These are phyloP conservation scores for Yarrowia bubula DNA, from an alignment of 805 yeast species.

Conservation along the genomic window DNA sequence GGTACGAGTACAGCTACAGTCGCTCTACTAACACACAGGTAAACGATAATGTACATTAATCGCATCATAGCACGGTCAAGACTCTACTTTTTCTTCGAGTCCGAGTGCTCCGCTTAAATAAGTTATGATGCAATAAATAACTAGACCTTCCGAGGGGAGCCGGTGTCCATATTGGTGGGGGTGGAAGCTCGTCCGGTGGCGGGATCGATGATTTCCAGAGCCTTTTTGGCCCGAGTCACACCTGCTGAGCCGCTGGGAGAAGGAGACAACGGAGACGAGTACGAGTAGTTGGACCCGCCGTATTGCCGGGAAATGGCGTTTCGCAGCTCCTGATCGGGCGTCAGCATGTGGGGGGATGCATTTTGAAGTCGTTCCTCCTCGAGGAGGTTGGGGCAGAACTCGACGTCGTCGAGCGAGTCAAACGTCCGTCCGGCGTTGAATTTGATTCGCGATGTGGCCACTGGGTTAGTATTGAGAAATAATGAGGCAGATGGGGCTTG, in stretches of 20 bases:
- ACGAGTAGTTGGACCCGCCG: constrained; percentile 15
- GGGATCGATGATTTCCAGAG: constrained; percentile 53
- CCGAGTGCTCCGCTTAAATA: constrained; percentile 18
- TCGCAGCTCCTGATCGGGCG: constrained; percentile 20
- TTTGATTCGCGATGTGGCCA: constrained; percentile 25
- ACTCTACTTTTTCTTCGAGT: no score
- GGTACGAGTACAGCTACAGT: background rate
- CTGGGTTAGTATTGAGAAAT: background rate
- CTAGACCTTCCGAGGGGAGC: constrained; percentile 27
- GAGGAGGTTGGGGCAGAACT: constrained; percentile 52
- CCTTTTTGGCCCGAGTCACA: constrained; percentile 20
- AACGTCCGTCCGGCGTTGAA: constrained; percentile 61
- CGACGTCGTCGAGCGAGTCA: constrained; percentile 64
- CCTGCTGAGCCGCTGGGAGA: constrained; percentile 14
- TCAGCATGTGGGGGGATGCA: constrained; percentile 14
- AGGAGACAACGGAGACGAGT: constrained; percentile 20
- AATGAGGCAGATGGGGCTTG: background rate
- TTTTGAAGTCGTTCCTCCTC: constrained; percentile 29
- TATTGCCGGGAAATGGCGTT: constrained; percentile 11
- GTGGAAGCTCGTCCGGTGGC: constrained; percentile 42
- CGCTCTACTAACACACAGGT: background rate
- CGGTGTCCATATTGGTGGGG: constrained; percentile 15
- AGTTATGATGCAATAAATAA: constrained; percentile 26
- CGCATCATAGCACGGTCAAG: constrained; percentile 16
- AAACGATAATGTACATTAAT: constrained; percentile 25